Conservation (phyloP, 306 rosid genomes). For the Luffa aegyptiaca region DNA sequence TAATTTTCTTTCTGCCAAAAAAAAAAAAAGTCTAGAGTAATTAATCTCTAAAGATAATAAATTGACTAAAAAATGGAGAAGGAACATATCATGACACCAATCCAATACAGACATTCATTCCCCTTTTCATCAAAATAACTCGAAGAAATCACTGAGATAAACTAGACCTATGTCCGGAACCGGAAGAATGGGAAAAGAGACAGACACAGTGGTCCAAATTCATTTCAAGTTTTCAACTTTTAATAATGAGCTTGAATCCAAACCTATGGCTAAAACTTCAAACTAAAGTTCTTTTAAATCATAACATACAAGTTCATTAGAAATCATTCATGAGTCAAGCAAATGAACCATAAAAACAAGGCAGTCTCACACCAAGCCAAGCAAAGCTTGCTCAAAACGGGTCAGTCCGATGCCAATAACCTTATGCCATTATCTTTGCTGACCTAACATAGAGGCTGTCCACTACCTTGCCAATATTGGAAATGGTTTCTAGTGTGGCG, state of each 20-base stretch:
- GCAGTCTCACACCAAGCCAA: neutral
- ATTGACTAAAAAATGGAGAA: too few species aligned
- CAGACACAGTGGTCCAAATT: neutral
- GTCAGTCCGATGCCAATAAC: neutral
- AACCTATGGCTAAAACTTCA: neutral
- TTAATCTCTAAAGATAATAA: too few species aligned
- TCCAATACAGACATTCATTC: too few species aligned
- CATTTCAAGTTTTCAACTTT: neutral
- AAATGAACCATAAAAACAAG: neutral
- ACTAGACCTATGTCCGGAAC: neutral
- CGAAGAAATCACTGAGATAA: neutral
- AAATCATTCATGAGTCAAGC: neutral
- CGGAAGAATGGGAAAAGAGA: neutral
- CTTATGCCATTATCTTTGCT: conserved; percentile 89
- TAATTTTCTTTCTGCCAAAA: too few species aligned
- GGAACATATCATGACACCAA: too few species aligned
- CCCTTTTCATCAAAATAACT: too few species aligned
- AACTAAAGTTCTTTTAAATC: neutral
- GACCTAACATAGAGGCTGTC: conserved; percentile 89
- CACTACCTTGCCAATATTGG: conserved; percentile 82
- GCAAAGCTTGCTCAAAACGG: neutral
- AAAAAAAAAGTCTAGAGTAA: too few species aligned
- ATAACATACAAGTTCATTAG: neutral
- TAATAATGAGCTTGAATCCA: neutral
- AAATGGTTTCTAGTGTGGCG: conserved; percentile 71